Evolutionary conservation across 2,329 filamentous ascomycete species (phyloP).

Genomic region (Cordyceps sp.): DNA sequence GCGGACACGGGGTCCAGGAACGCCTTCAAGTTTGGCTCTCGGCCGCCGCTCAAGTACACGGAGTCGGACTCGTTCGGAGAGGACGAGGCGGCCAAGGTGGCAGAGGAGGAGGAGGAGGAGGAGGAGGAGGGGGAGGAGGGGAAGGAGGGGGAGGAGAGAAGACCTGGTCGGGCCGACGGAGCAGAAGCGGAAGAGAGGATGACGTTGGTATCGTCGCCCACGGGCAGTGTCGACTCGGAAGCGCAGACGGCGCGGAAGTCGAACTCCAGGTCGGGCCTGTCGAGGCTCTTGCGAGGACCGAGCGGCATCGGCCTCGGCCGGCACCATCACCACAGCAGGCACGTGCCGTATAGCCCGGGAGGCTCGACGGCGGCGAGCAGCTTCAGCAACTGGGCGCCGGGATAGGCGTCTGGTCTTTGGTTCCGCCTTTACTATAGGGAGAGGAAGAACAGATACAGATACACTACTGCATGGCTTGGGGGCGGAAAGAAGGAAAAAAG

Average conservation of each 20-base stretch:
- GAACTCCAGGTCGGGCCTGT: background rate
- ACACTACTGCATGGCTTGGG: no score
- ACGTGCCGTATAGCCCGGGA: background rate
- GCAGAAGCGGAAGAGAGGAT: background rate
- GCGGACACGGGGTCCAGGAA: slow-evolving; percentile 3
- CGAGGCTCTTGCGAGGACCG: background rate
- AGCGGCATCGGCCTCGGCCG: background rate
- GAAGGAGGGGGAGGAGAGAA: background rate
- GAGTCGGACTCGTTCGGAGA: slow-evolving; percentile 5
- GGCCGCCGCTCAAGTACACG: slow-evolving; percentile 6
- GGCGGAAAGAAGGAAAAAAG: no score
- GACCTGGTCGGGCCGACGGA: background rate
- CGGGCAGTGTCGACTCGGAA: background rate
- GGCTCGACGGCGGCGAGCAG: slow-evolving; percentile 1
- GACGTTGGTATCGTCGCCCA: background rate
- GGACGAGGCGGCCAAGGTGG: no score
- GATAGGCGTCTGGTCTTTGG: no score
- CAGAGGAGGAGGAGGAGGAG: background rate
- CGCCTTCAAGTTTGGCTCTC: slow-evolving; percentile 7
- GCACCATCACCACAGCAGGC: background rate
- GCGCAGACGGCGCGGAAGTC: background rate
- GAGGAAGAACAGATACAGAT: no score
- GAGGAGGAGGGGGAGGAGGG: background rate
- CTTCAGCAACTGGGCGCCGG: slow-evolving; percentile 1
- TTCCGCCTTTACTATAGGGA: no score